Conservation (phyloP, 345 rosid species). For the Camelina hispida region DNA sequence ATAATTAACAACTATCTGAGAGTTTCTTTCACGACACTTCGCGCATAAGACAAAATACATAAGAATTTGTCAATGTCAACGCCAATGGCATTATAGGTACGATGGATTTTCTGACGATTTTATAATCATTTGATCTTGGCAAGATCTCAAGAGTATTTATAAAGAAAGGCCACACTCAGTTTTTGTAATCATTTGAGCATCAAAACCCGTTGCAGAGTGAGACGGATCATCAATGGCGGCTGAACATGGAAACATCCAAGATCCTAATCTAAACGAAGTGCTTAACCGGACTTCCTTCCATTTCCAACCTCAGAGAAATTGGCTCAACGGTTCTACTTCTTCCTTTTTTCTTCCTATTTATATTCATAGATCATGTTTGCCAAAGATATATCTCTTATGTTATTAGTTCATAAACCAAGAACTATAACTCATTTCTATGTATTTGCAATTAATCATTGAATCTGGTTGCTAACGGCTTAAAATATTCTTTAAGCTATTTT, state of each 20-base stretch:
- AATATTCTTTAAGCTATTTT: too few species aligned
- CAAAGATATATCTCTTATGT: background rate
- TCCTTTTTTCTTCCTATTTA: background rate
- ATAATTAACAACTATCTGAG: background rate
- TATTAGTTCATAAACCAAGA: background rate
- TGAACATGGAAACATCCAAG: conserved; percentile 19
- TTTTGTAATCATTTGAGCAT: background rate
- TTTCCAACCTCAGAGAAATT: conserved; percentile 49
- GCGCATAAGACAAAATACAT: background rate
- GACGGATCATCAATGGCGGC: conserved; percentile 44
- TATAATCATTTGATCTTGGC: conserved; percentile 23
- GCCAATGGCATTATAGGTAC: conserved; percentile 13
- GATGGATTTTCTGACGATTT: background rate
- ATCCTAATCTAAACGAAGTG: conserved; percentile 7
- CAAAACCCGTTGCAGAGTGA: background rate
- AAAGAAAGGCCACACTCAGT: background rate
- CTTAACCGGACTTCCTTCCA: conserved; percentile 46
- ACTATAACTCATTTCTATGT: background rate
- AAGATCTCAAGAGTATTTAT: conserved; percentile 18
- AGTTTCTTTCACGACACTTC: conserved; percentile 42
- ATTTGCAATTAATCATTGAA: background rate
- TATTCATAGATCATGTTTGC: background rate
- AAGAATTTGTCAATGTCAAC: conserved; percentile 31
- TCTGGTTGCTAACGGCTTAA: too few species aligned
- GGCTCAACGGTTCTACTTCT: conserved; percentile 49